Evolutionary conservation across 2,329 filamentous ascomycete genomes (phyloP), one percentile per base, ranked within the genome.

Genomic region (Fonsecaea pedrosoi): DNA sequence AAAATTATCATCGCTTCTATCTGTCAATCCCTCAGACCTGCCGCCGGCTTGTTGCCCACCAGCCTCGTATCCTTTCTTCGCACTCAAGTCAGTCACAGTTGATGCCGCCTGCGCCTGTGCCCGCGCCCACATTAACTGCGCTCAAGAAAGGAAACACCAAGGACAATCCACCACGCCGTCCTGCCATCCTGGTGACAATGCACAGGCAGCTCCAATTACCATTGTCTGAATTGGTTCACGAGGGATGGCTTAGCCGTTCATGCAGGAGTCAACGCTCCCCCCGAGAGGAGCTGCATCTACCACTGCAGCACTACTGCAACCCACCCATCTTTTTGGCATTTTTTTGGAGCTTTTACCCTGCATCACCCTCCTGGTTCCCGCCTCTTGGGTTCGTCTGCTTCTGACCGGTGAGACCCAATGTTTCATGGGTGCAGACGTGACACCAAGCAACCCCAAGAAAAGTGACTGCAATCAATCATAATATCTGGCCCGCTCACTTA

Each of bases 361-460:
- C 56, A 60, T 56, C 61, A 2, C 65, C 54, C 54, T 68, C 42
- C 42, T 64, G 62, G 54, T 56, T 35, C 53, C 45, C 38, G 35
- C 34, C 38, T 42, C 25, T 61, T 10, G 54, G 35, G 58, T 65
- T 60, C 54, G 45, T 58, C 55, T 58, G 37, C 40, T 59, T 30
- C 61, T 60, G 59, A 69, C 65, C 68, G 68, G 68, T 69, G 64
- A 69, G 64, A 60, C 68, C 64, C 65, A 69, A 69, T 53, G 32
- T 40, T 64, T 62, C 45, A 63, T 38, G 65, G 61, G 40, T 21
- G 34, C 34, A 34, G 21, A 34, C 53, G 42, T 35, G 34, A 60
- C 32, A 53, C 42, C 54, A n/a, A 32, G 53, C 53, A 35, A 15
- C 53, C 18, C 53, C 25, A 32, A 6, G 12, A 25, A 25, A 56